Evolutionary conservation across 345 rosid genomes (phyloP).

Genomic region (Eucalyptus marginata): DNA sequence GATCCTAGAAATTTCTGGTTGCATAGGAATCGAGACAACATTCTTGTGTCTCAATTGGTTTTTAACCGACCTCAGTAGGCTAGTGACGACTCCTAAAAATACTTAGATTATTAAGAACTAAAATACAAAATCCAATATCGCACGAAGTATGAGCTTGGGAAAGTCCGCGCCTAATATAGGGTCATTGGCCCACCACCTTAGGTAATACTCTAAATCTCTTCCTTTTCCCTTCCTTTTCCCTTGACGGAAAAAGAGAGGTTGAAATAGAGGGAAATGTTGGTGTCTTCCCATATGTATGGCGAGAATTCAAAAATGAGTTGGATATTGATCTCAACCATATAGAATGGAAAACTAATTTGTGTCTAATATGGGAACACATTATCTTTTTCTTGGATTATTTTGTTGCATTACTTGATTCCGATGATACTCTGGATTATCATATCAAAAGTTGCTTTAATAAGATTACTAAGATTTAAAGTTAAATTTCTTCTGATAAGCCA

Average conservation of each 20-base stretch:
- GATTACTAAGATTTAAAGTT: neutral
- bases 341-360: neutral
- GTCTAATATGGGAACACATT: fast-evolving
- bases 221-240: too few relatives aligned
- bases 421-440: neutral
- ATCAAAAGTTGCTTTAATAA: neutral
- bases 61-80: fast-evolving
- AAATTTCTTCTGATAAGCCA: fast-evolving
- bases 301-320: neutral
- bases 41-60: too few relatives aligned
- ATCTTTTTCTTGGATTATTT: neutral
- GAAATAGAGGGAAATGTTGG: neutral
- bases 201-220: too few relatives aligned
- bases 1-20: too few relatives aligned
- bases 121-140: too few relatives aligned
- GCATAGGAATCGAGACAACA: too few relatives aligned
- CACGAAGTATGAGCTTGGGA: fast-evolving
- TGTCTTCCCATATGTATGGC: neutral
- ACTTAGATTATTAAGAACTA: too few relatives aligned
- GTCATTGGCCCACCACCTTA: too few relatives aligned
- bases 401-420: neutral
- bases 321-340: neutral
- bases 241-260: too few relatives aligned
- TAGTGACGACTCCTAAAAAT: fast-evolving
- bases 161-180: fast-evolving